Base-by-base conservation (phyloP, 805 yeast species). In the Lipomyces kockii region DNA sequence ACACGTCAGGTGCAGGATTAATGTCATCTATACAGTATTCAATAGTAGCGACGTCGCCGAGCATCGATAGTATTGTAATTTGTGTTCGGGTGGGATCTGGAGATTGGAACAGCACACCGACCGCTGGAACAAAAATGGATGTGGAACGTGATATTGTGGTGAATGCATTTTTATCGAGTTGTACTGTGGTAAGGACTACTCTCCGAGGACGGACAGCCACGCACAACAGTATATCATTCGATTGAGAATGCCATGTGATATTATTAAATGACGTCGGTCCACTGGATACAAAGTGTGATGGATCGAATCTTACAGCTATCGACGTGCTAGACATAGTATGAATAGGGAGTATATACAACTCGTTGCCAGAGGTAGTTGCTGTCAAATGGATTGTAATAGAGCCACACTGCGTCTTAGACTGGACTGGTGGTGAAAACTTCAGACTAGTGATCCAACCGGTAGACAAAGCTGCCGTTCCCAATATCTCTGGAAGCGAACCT, bases 391-490 rank as follows among this genome's bases (percentile, higher is more conserved):
- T 12, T 11, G 27, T 29, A 6, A 25, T 22, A 17, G 25, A 43
- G 49, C 3, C 49, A 12, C 22, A n/a, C 20, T 43, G 8, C 54
- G 22, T 56, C 60, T 2, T 27, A n/a, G 22, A n/a, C 20, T 22
- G 35, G 53, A 35, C 55, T 1, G n/a, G 37, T 2, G 70, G 61
- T 2, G 71, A 67, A 34, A 68, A 56, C 43, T 68, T 68, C 12
- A 68, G 54, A 22, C 11, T 53, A 7, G 66, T 58, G 46, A 68
- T 57, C 71, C 71, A 68, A 11, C 39, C 49, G 20, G 49, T 25
- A 2, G 63, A 51, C 9, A 67, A 25, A 2, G 4, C 29, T 3
- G n/a, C 14, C 7, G 53, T 32, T 11, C 43, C 67, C 22, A 59
- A 8, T 5, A 62, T 2, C 43, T 51, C 46, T 2, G 62, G 63